These are phyloP conservation scores for Lactifluus volemus DNA, from an alignment of 768 basidiomycete genomes.

Conservation along the genomic window DNA sequence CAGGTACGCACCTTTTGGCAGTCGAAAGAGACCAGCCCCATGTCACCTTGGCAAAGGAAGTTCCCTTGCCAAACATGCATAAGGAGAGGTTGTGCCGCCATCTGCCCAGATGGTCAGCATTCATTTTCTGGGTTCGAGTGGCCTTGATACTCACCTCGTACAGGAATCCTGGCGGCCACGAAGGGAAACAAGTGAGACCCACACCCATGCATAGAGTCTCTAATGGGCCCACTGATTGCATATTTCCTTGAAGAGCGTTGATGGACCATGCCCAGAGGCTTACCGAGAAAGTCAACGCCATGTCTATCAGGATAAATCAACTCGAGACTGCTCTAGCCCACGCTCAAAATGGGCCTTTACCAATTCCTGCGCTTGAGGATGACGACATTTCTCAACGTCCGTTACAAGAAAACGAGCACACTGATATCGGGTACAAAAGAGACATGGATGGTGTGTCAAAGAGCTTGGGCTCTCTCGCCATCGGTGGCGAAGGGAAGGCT, in stretches of 20 bases:
- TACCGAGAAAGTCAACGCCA: conserved; percentile 37
- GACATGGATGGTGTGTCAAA: conserved; percentile 28
- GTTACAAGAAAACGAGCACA: background rate
- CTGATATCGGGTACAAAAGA: conserved; percentile 14
- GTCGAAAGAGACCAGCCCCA: background rate
- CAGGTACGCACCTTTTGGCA: conserved; percentile 24
- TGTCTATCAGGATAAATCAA: conserved; percentile 36
- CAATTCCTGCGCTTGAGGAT: conserved; percentile 18
- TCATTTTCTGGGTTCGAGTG: background rate
- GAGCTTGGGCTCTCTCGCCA: conserved; percentile 40
- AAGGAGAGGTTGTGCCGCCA: conserved; percentile 42
- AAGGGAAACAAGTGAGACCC: conserved; percentile 47
- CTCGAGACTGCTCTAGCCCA: conserved; percentile 36
- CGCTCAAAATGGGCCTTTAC: conserved; percentile 21
- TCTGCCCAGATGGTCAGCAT: conserved; percentile 41
- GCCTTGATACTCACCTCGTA: background rate
- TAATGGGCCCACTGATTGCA: background rate
- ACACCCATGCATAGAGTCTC: background rate
- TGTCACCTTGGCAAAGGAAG: conserved; percentile 25
- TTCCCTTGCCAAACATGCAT: conserved; percentile 51
- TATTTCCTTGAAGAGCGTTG: conserved; percentile 33
- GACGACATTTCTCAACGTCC: background rate
- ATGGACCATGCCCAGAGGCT: conserved; percentile 42
- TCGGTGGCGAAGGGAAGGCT: conserved; percentile 40
- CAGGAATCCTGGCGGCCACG: conserved; percentile 42